Base-by-base conservation (phyloP, 805 yeast genomes). In the Pichia kluyveri region DNA sequence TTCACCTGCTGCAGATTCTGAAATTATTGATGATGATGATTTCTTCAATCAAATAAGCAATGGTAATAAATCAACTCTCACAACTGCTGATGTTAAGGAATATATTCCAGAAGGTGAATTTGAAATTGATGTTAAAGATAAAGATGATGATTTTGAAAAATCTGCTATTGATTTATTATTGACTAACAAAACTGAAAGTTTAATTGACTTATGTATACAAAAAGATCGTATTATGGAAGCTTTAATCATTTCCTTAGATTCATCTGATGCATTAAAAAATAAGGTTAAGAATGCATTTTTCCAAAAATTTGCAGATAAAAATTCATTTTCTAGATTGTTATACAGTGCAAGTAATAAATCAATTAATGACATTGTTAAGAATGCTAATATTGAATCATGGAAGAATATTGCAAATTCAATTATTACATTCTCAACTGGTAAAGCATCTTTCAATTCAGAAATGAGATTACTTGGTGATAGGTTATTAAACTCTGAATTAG, bases 371-470 rank as follows among this genome's bases (percentile, higher is more conserved):
- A 62, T 93, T 52, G 93, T 89, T 31, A 73, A 76, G 42, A 82
- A 90, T 60, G 84, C 86, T 31, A 84, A 86, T 59, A 80, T 90
- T 38, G 46, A 47, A 19, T 81, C 86, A 54, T 93, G 99, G 99
- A 83, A 79, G 56, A 82, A 81, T 40, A 80, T 86, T 55, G 86
- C 89, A n/a, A 70, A 76, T 40, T 75, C 88, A 15, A 76, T 90
- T 48, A 63, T 79, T 46, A 75, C 86, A 3, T 83, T 76, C 57
- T 62, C 52, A 10, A 28, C 38, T n/a, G 49, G 15, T 75, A 75
- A 53, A 5, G 67, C 66, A 3, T 72, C 72, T 39, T 84, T 77
- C 64, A 77, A 76, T 55, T 56, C 66, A 9, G 73, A 82, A 52
- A 75, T 86, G 51, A 68, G 79, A 31, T 73, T 72, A 48, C 73